Evolutionary conservation across 805 yeast species (phyloP).

Genomic region (Candida verbasci): DNA sequence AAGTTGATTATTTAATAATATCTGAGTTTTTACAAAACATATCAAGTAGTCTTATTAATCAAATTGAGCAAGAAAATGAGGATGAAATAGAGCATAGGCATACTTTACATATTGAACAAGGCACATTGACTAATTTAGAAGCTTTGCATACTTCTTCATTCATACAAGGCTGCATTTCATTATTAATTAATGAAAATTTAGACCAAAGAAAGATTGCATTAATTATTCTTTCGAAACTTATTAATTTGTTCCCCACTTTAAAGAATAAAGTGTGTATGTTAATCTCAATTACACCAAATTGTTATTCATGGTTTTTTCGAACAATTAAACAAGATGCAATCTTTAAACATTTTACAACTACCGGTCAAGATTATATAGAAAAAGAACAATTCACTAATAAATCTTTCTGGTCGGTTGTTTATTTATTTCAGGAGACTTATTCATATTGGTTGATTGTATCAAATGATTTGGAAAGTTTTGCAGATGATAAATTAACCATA

Average conservation of each 20-base stretch:
- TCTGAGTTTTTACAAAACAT: neutral
- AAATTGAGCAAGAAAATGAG: conserved; percentile 15
- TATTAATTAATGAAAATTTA: conserved; percentile 10
- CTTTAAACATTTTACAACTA: conserved; percentile 11
- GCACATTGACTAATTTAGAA: conserved; percentile 9
- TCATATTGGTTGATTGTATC: conserved; percentile 66
- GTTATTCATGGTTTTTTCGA: conserved; percentile 27
- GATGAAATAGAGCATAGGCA: conserved; percentile 14
- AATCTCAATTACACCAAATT: conserved; percentile 36
- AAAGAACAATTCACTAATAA: conserved; percentile 8
- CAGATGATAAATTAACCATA: conserved; percentile 34
- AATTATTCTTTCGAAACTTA: conserved; percentile 22
- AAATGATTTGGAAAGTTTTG: conserved; percentile 58
- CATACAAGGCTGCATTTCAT: conserved; percentile 15
- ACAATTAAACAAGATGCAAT: conserved; percentile 17
- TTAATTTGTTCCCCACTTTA: conserved; percentile 32
- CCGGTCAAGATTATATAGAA: conserved; percentile 12
- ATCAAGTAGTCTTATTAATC: neutral
- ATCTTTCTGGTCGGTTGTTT: conserved; percentile 36
- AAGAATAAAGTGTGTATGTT: conserved; percentile 38
- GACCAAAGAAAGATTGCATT: conserved; percentile 12
- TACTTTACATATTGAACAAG: conserved; percentile 8
- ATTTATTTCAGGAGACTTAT: conserved; percentile 54
- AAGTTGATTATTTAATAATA: conserved; percentile 16
- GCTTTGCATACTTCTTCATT: conserved; percentile 18